Conservation (phyloP, 495 filamentous ascomycete species). For the Geopyxis carbonaria region DNA sequence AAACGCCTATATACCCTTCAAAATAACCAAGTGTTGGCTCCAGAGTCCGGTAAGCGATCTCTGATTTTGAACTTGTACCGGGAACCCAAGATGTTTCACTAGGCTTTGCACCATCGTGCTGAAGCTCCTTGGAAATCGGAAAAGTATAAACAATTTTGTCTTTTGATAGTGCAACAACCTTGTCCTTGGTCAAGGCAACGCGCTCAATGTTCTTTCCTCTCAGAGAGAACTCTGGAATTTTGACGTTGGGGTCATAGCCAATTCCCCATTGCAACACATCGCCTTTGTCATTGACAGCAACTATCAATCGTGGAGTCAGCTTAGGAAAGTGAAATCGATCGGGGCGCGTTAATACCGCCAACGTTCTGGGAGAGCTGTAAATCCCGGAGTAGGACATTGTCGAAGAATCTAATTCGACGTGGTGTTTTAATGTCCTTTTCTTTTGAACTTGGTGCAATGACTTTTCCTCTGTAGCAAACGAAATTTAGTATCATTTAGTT, state of each 20-base stretch:
- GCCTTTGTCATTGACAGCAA: constrained; percentile 71
- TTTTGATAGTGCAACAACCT: constrained; percentile 61
- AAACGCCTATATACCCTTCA: constrained; percentile 45
- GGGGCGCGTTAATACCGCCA: constrained; percentile 35
- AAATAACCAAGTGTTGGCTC: constrained; percentile 50
- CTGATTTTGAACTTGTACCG: constrained; percentile 43
- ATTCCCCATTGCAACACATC: constrained; percentile 86
- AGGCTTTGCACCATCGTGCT: constrained; percentile 43
- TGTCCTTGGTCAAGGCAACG: constrained; percentile 57
- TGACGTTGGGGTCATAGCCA: constrained; percentile 44
- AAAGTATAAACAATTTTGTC: constrained; percentile 75
- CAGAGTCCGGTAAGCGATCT: constrained; percentile 52
- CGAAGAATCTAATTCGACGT: constrained; percentile 62
- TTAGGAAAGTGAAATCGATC: neutral
- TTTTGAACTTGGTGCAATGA: constrained; percentile 67
- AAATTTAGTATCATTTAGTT: no score
- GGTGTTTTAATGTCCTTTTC: constrained; percentile 64
- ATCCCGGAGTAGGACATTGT: constrained; percentile 69
- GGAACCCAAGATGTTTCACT: constrained; percentile 56
- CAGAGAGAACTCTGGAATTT: constrained; percentile 50
- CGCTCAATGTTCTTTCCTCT: constrained; percentile 63
- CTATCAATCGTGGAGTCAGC: constrained; percentile 5
- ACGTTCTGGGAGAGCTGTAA: constrained; percentile 69
- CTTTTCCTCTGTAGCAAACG: constrained; percentile 38
- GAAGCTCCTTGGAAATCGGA: constrained; percentile 56